phyloP scores from a whole-genome alignment of 1,139 yeast genomes.

The Citeromyces hawaiiensis region DNA sequence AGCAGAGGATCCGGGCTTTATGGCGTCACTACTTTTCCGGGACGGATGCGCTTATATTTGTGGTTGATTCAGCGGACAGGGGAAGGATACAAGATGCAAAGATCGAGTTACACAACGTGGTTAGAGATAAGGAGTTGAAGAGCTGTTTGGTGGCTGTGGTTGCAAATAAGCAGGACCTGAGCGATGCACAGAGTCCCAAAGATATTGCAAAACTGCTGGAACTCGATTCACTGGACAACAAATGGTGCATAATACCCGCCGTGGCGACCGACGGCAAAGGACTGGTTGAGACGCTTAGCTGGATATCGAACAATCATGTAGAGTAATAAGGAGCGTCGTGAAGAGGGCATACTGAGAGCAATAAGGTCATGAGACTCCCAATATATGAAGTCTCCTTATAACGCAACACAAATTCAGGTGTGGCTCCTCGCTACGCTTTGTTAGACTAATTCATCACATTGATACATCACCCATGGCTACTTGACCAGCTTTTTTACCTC shows the following conservation, averaged over 20 bases:
- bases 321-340: not conserved
- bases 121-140: constrained; percentile 69
- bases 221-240: constrained; percentile 38
- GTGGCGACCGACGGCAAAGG: constrained; percentile 70
- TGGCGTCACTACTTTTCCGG: constrained; percentile 96
- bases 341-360: no score
- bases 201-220: constrained; percentile 49
- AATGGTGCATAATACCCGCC: constrained; percentile 69
- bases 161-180: constrained; percentile 83
- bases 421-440: no score
- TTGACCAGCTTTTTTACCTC: constrained; percentile 20
- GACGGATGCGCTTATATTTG: constrained; percentile 87
- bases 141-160: constrained; percentile 69
- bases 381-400: no score
- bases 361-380: no score
- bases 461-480: not conserved
- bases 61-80: constrained; percentile 70
- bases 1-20: constrained; percentile 75
- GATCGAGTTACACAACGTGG: constrained; percentile 63
- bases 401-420: no score
- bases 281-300: constrained; percentile 57
- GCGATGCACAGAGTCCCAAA: constrained; percentile 49
- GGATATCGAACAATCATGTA: constrained; percentile 45
- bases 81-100: constrained; percentile 68
- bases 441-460: not conserved